These are phyloP conservation scores for Phialophora chinensis DNA, from an alignment of 2,329 filamentous ascomycete species.

Conservation along the genomic window DNA sequence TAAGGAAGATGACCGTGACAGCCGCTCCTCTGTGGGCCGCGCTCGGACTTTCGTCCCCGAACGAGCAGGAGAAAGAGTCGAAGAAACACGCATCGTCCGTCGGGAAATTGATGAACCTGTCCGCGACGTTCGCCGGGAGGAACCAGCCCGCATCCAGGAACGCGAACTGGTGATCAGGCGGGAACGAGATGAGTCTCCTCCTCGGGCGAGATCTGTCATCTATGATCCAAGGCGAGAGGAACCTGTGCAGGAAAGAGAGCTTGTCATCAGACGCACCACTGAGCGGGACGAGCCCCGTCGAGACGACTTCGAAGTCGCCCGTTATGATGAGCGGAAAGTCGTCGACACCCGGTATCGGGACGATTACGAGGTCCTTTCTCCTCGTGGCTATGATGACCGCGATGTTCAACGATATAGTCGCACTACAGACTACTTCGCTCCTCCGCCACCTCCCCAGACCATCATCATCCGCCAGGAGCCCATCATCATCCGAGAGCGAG, in stretches of 20 bases:
- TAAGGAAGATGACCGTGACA: conserved; percentile 46
- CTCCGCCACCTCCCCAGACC: conserved; percentile 53
- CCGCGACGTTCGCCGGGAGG: conserved; percentile 41
- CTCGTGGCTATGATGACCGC: conserved; percentile 43
- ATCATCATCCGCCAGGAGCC: conserved; percentile 61
- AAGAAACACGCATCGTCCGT: conserved; percentile 58
- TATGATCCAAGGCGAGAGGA: conserved; percentile 46
- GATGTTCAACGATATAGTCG: conserved; percentile 59
- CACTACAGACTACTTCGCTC: conserved; percentile 59
- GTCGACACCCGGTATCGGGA: conserved; percentile 51
- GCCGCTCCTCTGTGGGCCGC: conserved; percentile 44
- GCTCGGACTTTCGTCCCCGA: conserved; percentile 51
- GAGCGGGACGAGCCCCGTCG: conserved; percentile 59
- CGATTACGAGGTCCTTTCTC: conserved; percentile 51
- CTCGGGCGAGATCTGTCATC: conserved; percentile 41
- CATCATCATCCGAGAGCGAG: conserved; percentile 62
- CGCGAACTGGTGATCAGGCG: conserved; percentile 37
- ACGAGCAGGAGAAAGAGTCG: conserved; percentile 41
- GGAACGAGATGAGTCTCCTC: conserved; percentile 33
- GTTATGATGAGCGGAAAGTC: conserved; percentile 48
- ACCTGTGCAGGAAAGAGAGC: conserved; percentile 47
- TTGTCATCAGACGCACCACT: conserved; percentile 53
- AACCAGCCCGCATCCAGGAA: conserved; percentile 31
- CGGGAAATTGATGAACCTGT: conserved; percentile 42
- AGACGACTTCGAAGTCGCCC: conserved; percentile 44